Evolutionary conservation across 2,329 filamentous ascomycete genomes (phyloP).

Genomic region (Sclerotinia trifoliorum): DNA sequence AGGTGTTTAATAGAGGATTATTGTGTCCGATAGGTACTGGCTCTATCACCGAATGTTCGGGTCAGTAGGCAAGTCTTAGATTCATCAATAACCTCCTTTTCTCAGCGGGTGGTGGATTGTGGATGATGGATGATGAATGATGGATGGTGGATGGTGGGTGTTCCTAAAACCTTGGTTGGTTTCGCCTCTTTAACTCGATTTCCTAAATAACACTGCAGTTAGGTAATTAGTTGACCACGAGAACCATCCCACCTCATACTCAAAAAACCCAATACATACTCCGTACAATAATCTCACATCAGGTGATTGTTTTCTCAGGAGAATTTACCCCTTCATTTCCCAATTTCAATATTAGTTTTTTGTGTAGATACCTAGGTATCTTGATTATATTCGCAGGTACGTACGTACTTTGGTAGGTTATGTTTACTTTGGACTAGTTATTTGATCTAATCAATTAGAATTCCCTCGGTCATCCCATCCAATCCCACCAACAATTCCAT

Average conservation of each 20-base stretch:
- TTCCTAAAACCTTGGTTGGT: neutral
- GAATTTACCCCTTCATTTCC: slow-evolving; percentile 1
- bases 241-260: neutral
- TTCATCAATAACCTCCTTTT: slow-evolving; percentile 10
- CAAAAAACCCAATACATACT: neutral
- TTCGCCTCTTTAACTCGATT: slow-evolving; percentile 1
- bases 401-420: neutral
- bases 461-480: neutral
- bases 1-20: neutral
- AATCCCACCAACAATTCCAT: neutral
- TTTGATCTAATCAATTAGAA: neutral
- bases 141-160: neutral
- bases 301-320: neutral
- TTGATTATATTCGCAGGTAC: neutral
- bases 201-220: neutral
- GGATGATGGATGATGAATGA: neutral
- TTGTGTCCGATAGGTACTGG: neutral
- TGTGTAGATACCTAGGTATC: neutral
- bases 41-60: neutral
- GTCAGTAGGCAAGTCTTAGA: neutral
- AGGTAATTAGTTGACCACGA: neutral
- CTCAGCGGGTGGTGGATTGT: neutral
- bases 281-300: neutral
- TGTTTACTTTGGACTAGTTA: neutral
- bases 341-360: no score